Evolutionary conservation across 1,139 yeast genomes (phyloP), one percentile per base, ranked within the genome.

Genomic region (Arxiozyma heterogenica): DNA sequence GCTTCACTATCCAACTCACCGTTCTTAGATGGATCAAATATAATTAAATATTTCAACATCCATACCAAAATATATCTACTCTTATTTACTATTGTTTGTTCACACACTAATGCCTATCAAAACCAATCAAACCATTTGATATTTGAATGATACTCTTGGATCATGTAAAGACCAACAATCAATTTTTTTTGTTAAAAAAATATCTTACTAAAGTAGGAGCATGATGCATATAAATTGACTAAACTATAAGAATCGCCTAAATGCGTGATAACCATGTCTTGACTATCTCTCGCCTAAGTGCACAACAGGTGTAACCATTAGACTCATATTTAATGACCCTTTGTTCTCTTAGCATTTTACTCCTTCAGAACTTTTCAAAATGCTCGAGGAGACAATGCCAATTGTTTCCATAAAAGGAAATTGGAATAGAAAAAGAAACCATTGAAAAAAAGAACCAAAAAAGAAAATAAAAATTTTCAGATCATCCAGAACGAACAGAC

Each of bases 1-100:
- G 64, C 55, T 43, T 59, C 56, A 1, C 63, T 54, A 47, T 64
- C 69, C 9, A 57, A 55, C 48, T 65, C 68, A 41, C 52, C 54
- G 8, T 47, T 49, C 43, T 64, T 58, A 12, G 53, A 52, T 3
- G 69, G 66, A 56, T 65, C 66, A 56, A 64, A 64, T 4, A 65
- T 60, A 8, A 65, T 59, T 18, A 66, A 51, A 55, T 63, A 65
- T 44, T 62, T 59, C 49, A 65, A 51, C 64, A 60, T 59, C 4
- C 21, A 39, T 12, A 7, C 6, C 3, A 39, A 8, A 20, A 20
- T 20, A 20, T 20, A 27, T 41, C n/a, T 30, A 17, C 7, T 42
- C 20, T 38, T 18, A 43, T 43, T 43, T 12, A 4, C 23, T 43
- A 34, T 34, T 34, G n/a, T 34, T 34, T 6, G 6, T 3, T 34